Evolutionary conservation across 2,329 filamentous ascomycete species (phyloP), one percentile per base, ranked within the genome.

Genomic region (Epichloe festucae): DNA sequence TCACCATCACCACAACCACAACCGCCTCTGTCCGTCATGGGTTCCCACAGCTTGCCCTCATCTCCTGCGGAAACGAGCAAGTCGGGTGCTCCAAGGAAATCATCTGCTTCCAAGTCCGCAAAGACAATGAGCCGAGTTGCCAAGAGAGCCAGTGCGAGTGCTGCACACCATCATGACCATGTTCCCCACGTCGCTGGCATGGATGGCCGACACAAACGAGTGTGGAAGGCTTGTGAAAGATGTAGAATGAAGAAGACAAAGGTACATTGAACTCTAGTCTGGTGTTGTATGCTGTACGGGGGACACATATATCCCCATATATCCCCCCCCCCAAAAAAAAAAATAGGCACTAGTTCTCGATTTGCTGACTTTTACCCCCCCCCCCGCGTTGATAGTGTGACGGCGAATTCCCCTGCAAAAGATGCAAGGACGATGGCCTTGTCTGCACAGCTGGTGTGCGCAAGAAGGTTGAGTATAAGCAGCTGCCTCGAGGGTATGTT

Each of bases 211-310:
- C 78, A 82, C 61, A 83, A 82, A 69, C 70, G 80, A 57, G 79
- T 82, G 51, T 82, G 79, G 79, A 83, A 83, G 63, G 80, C 80
- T 17, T 84, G 80, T 56, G 79, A 83, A 66, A 70, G 80, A 57
- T 84, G 79, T 70, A 70, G 79, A 57, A 82, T 82, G 78, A 84
- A 83, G 73, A 84, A 84, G 71, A 84, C 80, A 50, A 83, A 83
- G 78, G 79, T 80, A 66, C 43, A 15, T 19, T 17, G 14, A 17
- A 14, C 12, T 35, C 14, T 39, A 31, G 27, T 31, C 27, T 4
- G 8, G 3, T 31, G 27, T 31, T 31, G 27, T 31, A 31, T 31
- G 27, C 27, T 31, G 27, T 4, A 31, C 8, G 27, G 6, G 23
- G 27, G 8, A 10, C 10, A 31, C 27, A 31, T 31, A 31, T 31